Evolutionary conservation across 1,284 basidiomycete species (phyloP).

Genomic region (Ceratobasidium sp.): DNA sequence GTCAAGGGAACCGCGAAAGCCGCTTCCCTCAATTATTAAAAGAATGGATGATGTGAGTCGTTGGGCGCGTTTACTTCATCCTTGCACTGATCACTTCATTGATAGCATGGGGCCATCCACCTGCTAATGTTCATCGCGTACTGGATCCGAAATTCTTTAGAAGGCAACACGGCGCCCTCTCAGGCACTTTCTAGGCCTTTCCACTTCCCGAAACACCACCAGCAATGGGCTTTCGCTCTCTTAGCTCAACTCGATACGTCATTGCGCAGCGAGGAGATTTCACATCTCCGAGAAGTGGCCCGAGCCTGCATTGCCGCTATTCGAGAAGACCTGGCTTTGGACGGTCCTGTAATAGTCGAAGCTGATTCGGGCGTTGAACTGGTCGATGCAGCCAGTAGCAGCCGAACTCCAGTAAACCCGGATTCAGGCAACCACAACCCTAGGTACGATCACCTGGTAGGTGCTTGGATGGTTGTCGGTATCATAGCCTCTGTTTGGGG

Average conservation of each 20-base stretch:
- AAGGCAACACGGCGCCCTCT: constrained; percentile 8
- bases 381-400: constrained; percentile 1
- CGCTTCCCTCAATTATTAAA: constrained; percentile 36
- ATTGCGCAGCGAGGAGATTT: constrained; percentile 44
- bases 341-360: constrained; percentile 15
- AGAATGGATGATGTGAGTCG: constrained; percentile 43
- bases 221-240: constrained; percentile 45
- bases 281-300: constrained; percentile 39
- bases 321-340: constrained; percentile 6
- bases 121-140: constrained; percentile 43
- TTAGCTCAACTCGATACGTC: constrained; percentile 42
- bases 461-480: constrained; percentile 44
- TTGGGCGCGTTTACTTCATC: not conserved
- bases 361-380: not conserved
- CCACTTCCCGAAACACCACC: constrained; percentile 36
- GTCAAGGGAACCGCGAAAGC: constrained; percentile 23
- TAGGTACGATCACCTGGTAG: constrained; percentile 31
- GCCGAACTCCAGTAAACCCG: not conserved
- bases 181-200: not conserved
- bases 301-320: constrained; percentile 41
- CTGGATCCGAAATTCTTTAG: constrained; percentile 44
- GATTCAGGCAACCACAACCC: not conserved
- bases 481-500: constrained; percentile 44
- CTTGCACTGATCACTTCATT: not conserved
- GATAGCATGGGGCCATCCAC: constrained; percentile 36